A percentile compares a stretch with the other conserved stretches of the same genome.
Evolutionary conservation across 495 filamentous ascomycete species (phyloP).

Genomic region (Diplogelasinospora grovesii): DNA sequence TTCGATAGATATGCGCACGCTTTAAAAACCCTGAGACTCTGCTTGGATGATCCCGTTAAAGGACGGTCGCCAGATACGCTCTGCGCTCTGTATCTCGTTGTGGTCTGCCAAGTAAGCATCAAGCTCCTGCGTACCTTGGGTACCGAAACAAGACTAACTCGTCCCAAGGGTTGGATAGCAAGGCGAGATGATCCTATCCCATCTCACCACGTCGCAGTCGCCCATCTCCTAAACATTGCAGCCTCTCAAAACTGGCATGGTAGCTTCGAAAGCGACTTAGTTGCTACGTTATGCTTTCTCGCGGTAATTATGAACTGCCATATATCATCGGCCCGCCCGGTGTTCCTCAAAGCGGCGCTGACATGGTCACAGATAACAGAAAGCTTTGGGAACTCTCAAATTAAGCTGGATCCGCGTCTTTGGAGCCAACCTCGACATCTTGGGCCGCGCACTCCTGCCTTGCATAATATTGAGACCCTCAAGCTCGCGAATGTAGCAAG

Average conservation of each 20-base stretch:
- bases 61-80: constrained; percentile 36
- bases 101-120: constrained; percentile 39
- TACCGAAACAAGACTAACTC: too few relatives aligned
- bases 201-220: constrained; percentile 6
- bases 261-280: constrained; percentile 1
- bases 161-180: constrained; percentile 7
- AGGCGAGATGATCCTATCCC: constrained; percentile 2
- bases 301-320: neutral
- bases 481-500: too few relatives aligned
- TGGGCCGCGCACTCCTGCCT: too few relatives aligned
- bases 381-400: constrained; percentile 5
- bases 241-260: constrained; percentile 1
- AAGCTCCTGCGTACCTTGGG: too few relatives aligned
- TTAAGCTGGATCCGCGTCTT: constrained; percentile 7
- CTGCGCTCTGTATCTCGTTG: constrained; percentile 37
- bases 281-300: neutral
- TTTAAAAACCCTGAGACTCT: constrained; percentile 21
- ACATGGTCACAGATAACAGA: neutral
- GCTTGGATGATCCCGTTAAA: constrained; percentile 32
- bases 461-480: too few relatives aligned
- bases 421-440: too few relatives aligned
- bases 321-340: neutral
- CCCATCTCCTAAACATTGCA: constrained; percentile 4
- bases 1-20: constrained; percentile 11
- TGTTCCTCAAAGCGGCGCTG: neutral